Evolutionary conservation across 2,329 filamentous ascomycete species (phyloP).

Genomic region (Fusarium sulawesiense): DNA sequence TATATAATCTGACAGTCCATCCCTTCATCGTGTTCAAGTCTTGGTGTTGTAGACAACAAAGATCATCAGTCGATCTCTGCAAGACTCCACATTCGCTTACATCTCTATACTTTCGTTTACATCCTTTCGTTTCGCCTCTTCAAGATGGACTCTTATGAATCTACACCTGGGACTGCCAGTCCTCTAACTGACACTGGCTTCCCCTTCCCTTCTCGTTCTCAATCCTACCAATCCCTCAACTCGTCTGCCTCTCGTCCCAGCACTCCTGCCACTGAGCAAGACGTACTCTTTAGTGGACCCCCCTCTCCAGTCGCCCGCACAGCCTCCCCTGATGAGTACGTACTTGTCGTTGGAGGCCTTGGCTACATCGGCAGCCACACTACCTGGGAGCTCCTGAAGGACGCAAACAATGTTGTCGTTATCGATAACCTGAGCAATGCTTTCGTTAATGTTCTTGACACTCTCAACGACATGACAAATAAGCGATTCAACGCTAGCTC

Average conservation of each 20-base stretch:
- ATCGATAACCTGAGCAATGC: conserved; percentile 11
- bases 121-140: not conserved
- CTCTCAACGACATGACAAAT: conserved; percentile 6
- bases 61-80: not conserved
- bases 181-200: not conserved
- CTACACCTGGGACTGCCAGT: not conserved
- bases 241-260: not conserved
- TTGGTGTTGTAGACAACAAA: not conserved
- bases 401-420: not conserved
- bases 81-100: not conserved
- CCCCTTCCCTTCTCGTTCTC: not conserved
- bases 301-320: not conserved
- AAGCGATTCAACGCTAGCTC: not conserved
- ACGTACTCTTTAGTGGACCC: not conserved
- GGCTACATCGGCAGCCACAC: conserved; percentile 17
- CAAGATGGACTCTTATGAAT: not conserved
- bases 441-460: not conserved
- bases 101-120: not conserved
- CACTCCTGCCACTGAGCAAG: not conserved
- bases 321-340: not conserved
- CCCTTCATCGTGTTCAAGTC: not conserved
- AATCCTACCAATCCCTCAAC: not conserved
- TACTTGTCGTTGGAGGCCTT: conserved; percentile 8
- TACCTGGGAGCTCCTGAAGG: conserved; percentile 1
- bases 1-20: not conserved